Conservation (phyloP, 345 rosid species). For the Eucalyptus rudis region DNA sequence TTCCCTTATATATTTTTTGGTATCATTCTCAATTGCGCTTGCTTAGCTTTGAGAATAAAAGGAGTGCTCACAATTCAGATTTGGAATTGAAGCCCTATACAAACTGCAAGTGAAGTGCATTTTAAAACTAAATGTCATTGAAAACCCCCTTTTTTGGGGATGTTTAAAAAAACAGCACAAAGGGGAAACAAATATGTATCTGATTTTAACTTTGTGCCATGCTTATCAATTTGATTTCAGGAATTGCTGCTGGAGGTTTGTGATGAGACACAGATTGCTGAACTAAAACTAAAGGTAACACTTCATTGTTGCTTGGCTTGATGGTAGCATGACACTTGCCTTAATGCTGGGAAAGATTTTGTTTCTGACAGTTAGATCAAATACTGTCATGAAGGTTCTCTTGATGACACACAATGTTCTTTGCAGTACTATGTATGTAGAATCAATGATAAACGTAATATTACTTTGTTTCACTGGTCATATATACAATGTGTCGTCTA, state of each 20-base stretch:
- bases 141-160: background rate
- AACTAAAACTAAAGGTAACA: conserved; percentile 76
- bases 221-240: conserved; percentile 11
- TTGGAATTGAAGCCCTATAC: background rate
- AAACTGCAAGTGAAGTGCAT: background rate
- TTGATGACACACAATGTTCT: background rate
- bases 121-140: background rate
- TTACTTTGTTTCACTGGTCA: background rate
- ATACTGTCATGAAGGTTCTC: background rate
- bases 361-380: background rate
- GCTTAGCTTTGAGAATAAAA: background rate
- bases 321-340: background rate
- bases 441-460: background rate
- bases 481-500: background rate
- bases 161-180: background rate
- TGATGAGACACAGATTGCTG: conserved; percentile 92
- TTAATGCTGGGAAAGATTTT: background rate
- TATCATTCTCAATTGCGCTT: background rate
- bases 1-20: background rate
- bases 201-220: background rate
- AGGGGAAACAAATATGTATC: background rate
- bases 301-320: background rate
- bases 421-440: background rate
- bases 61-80: background rate
- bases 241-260: conserved; percentile 79